Evolutionary conservation across 352 stramenopile genomes (phyloP).

Genomic region (Pythium plurisporium): DNA sequence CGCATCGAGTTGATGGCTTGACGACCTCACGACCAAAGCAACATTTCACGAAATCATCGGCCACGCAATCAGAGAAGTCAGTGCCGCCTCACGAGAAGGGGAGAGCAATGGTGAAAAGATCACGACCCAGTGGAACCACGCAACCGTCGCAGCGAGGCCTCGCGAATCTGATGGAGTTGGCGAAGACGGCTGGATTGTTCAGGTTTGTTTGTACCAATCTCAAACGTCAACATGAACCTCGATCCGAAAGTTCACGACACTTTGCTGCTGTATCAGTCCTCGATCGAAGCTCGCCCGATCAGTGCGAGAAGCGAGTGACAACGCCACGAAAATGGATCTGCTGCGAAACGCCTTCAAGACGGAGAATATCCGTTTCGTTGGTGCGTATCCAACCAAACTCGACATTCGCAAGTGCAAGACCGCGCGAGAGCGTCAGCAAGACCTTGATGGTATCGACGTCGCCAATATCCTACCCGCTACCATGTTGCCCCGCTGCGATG

Average conservation of each 20-base stretch:
- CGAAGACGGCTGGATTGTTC: background rate
- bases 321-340: background rate
- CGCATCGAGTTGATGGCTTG: too few relatives aligned
- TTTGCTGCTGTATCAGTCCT: background rate
- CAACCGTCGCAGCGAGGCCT: background rate
- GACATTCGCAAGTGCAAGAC: background rate
- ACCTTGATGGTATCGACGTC: conserved; percentile 4
- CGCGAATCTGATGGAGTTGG: conserved; percentile 1
- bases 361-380: background rate
- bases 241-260: background rate
- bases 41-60: too few relatives aligned
- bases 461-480: conserved; percentile 3
- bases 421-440: background rate
- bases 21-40: too few relatives aligned
- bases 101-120: too few relatives aligned
- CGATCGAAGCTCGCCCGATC: background rate
- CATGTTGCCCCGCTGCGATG: background rate
- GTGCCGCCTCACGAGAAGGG: too few relatives aligned
- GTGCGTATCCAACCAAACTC: background rate
- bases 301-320: background rate
- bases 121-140: too few relatives aligned
- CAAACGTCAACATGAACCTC: too few relatives aligned
- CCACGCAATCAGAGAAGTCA: too few relatives aligned
- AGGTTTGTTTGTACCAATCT: background rate
- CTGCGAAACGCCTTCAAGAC: background rate